Conservation (phyloP, 2,329 filamentous ascomycete species). For the Aspergillus floridensis region DNA sequence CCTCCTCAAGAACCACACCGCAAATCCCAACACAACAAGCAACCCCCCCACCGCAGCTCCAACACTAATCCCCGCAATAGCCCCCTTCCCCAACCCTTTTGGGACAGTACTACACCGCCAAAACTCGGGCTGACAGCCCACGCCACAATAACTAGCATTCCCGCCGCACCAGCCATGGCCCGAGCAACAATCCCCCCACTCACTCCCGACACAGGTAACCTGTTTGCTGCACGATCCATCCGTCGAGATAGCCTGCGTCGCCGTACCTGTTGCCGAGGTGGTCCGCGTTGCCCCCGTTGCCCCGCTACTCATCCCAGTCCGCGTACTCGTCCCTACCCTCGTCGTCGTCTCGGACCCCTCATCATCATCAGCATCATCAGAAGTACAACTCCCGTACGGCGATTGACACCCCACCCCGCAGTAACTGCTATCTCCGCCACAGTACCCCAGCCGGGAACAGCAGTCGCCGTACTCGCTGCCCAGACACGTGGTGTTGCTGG, state of each 20-base stretch:
- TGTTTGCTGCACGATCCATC: neutral
- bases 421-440: conserved; percentile 1
- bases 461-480: conserved; percentile 8
- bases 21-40: neutral
- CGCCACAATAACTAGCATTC: neutral
- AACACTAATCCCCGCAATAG: conserved; percentile 9
- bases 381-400: neutral
- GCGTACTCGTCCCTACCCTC: neutral
- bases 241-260: neutral
- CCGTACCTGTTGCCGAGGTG: neutral
- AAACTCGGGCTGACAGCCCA: neutral
- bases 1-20: conserved; percentile 1
- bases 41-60: neutral
- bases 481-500: conserved; percentile 9
- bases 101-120: neutral
- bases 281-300: too few species aligned
- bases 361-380: too few species aligned
- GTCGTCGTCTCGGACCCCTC: neutral
- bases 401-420: conserved; percentile 7
- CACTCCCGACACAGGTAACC: neutral
- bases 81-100: neutral
- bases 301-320: too few species aligned
- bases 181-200: conserved; percentile 1
- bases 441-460: conserved; percentile 7
- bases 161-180: neutral